Percentiles rank a stretch among this genome's conserved stretches.
Evolutionary conservation across 75 land plant genomes (phyloP).

Genomic region (Adiantum capillusveneris): DNA sequence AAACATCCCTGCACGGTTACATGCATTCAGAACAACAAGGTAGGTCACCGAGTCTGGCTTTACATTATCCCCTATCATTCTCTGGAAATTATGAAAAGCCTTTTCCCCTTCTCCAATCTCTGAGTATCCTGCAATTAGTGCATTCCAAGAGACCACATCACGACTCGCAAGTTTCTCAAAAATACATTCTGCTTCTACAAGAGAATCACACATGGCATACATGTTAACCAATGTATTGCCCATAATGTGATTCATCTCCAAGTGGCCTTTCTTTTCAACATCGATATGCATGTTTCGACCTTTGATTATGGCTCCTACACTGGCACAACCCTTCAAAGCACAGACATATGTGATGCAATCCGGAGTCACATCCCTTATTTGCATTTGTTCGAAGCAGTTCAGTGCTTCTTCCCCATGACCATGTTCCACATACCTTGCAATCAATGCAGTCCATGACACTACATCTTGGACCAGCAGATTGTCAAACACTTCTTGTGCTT

Average conservation of each 20-base stretch:
- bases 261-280: background rate
- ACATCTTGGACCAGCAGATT: slow-evolving; percentile 11
- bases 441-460: slow-evolving; percentile 18
- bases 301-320: background rate
- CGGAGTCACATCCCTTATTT: slow-evolving; percentile 22
- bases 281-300: background rate
- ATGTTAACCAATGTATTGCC: background rate
- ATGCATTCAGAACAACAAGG: background rate
- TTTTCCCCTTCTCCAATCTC: too few relatives aligned
- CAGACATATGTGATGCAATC: slow-evolving; percentile 11
- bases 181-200: background rate
- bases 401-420: slow-evolving; percentile 28
- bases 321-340: background rate
- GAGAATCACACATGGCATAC: background rate
- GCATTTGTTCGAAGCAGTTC: slow-evolving; percentile 22
- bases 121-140: too few relatives aligned
- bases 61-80: too few relatives aligned
- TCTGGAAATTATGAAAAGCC: too few relatives aligned
- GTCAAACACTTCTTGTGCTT: slow-evolving; percentile 11
- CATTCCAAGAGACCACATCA: background rate
- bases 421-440: slow-evolving; percentile 26
- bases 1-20: background rate
- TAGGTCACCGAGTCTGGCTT: too few relatives aligned
- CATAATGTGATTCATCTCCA: background rate
- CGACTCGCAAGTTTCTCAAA: background rate